Evolutionary conservation across 805 yeast genomes (phyloP).

Genomic region (Phaffomyces opuntiae): DNA sequence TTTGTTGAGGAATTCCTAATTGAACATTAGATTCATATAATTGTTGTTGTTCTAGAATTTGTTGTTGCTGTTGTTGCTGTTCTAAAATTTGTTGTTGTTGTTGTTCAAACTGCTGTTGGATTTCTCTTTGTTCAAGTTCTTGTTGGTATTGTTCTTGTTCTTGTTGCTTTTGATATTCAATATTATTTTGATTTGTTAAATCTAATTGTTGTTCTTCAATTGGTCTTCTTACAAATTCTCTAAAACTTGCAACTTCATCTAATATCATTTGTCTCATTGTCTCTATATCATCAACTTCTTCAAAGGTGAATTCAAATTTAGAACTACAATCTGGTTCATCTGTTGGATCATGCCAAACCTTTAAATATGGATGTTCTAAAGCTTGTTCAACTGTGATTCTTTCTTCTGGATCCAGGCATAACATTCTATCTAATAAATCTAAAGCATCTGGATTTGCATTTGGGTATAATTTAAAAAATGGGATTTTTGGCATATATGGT

Average conservation of each 20-base stretch:
- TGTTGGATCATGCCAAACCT: constrained; percentile 86
- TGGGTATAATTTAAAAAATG: constrained; percentile 69
- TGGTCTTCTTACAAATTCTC: constrained; percentile 78
- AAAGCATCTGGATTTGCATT: constrained; percentile 82
- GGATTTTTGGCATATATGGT: constrained; percentile 75
- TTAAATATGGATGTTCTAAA: constrained; percentile 77
- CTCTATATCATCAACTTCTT: constrained; percentile 72
- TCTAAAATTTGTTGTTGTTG: constrained; percentile 7
- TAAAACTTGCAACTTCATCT: constrained; percentile 70
- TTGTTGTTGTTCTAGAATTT: constrained; percentile 12
- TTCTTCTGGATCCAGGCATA: constrained; percentile 79
- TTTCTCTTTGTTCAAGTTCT: constrained; percentile 11
- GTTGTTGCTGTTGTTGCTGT: constrained; percentile 18
- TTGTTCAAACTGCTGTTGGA: constrained; percentile 10
- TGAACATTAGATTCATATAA: constrained; percentile 24
- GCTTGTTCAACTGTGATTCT: constrained; percentile 89
- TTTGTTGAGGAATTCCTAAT: constrained; percentile 45
- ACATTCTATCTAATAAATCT: constrained; percentile 69
- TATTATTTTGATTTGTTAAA: constrained; percentile 23
- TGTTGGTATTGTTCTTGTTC: constrained; percentile 8
- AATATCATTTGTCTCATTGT: constrained; percentile 70
- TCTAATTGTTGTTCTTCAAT: constrained; percentile 45
- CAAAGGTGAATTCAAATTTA: constrained; percentile 79
- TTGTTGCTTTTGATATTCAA: constrained; percentile 6
- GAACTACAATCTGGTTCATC: constrained; percentile 83